Conservation (phyloP, 2,329 filamentous ascomycete genomes). For the Penicillium sp. region DNA sequence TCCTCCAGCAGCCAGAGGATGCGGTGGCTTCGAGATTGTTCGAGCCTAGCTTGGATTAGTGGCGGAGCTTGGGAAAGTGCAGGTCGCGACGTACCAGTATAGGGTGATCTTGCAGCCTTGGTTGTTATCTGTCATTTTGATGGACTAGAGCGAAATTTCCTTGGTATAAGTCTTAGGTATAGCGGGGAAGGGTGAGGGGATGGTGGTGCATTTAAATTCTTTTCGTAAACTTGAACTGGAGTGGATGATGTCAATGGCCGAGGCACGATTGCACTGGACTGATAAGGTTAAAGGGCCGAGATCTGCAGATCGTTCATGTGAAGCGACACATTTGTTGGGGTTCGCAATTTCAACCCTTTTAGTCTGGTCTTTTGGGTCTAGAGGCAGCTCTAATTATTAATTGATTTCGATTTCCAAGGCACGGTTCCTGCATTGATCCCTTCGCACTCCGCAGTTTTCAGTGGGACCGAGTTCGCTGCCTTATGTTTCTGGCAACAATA, state of each 20-base stretch:
- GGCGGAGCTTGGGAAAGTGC: not conserved
- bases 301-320: constrained; percentile 18
- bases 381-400: not conserved
- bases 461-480: not conserved
- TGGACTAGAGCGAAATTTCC: not conserved
- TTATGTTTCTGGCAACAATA: not conserved
- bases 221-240: not conserved
- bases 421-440: not conserved
- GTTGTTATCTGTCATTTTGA: constrained; percentile 22
- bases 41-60: constrained; percentile 60
- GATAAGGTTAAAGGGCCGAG: constrained; percentile 18
- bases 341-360: not conserved
- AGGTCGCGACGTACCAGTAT: constrained; percentile 56
- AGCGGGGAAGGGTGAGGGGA: not conserved
- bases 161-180: not conserved
- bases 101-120: constrained; percentile 58
- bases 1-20: constrained; percentile 86
- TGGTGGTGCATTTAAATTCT: not conserved
- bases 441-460: not conserved
- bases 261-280: constrained; percentile 9
- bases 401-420: not conserved
- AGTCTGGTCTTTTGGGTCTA: not conserved
- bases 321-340: constrained; percentile 5
- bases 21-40: constrained; percentile 77
- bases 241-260: constrained; percentile 18